These are phyloP conservation scores for Maudiozyma serrabonitensis DNA, from an alignment of 805 yeast species.

Conservation along the genomic window DNA sequence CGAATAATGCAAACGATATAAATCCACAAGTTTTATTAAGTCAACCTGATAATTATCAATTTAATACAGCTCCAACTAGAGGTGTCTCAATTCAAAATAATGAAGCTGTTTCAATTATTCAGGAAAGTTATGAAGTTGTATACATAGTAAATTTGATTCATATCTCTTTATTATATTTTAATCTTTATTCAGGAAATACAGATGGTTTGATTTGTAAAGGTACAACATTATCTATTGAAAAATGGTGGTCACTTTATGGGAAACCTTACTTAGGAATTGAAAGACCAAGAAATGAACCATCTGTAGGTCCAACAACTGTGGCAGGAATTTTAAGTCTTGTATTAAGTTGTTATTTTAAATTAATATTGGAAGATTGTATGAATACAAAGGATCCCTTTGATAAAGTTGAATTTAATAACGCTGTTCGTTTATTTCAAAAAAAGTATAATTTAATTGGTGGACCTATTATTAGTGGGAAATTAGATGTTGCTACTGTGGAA, in stretches of 20 bases:
- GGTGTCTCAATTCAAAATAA: not conserved
- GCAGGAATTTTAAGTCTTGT: constrained; percentile 75
- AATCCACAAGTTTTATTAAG: not conserved
- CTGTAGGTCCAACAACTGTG: constrained; percentile 56
- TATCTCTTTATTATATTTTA: constrained; percentile 67
- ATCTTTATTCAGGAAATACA: constrained; percentile 46
- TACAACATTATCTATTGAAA: constrained; percentile 61
- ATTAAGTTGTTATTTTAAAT: constrained; percentile 51
- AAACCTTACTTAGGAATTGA: constrained; percentile 25
- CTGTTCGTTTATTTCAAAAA: constrained; percentile 71
- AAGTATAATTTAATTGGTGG: constrained; percentile 39
- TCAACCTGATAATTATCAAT: not conserved
- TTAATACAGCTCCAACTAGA: not conserved
- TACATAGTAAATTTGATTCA: constrained; percentile 73
- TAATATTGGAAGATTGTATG: constrained; percentile 52
- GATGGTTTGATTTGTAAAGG: constrained; percentile 80
- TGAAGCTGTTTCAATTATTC: not conserved
- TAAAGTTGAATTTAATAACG: constrained; percentile 51
- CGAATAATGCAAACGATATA: not conserved
- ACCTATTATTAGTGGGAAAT: constrained; percentile 2
- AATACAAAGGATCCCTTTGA: constrained; percentile 77
- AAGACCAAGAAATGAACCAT: constrained; percentile 37
- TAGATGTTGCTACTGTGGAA: constrained; percentile 49
- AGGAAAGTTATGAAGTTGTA: constrained; percentile 40
- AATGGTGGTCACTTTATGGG: constrained; percentile 83